Base-by-base conservation (phyloP, 164 flowering plant genomes). In the Euptelea pleiosperma region DNA sequence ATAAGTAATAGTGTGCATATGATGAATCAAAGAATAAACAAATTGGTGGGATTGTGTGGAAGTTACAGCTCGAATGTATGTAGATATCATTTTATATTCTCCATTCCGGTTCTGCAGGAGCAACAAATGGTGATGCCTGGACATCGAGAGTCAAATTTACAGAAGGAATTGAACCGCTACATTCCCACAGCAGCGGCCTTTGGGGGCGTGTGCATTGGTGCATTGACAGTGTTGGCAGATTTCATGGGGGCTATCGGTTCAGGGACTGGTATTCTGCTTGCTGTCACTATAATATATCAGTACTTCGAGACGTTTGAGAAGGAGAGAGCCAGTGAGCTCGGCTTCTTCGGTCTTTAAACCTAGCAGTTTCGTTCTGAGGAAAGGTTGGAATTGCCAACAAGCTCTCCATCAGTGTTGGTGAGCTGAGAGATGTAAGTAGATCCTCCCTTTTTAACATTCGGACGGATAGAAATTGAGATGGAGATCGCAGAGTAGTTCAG, bases 101-200 rank as follows among this genome's bases (percentile, higher is more conserved):
- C 25, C 6, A 0, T 26, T 3, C 18, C 25, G 12, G 16, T 58
- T 55, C 43, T 44, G 49, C 64, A 78, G 81, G 81, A 80, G 59
- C 82, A 81, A 76, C 74, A 74, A 69, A 81, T 76, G 79, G 79
- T 77, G 71, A 81, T 81, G 79, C 81, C 83, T 30, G 83, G 81
- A 18, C 83, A 81, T 40, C 21, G 85, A 7, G 82, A 78, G 24
- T 72, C 80, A 5, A 81, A 76, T 52, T 48, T 78, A 21, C 77
- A 78, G 61, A 78, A 72, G 73, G 81, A 76, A 60, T 63, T 78
- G 61, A 81, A 76, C 62, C 75, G 83, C 8, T 81, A 78, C 68
- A 81, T 81, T 28, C 81, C 83, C 36, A 81, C 86, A 2, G 81
- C 83, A 21, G 86, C 86, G 0, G 83, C 86, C n/a, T 79, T 79